phyloP scores from a whole-genome alignment of 78 protist species.

The Chrysochromulina tobinii region DNA sequence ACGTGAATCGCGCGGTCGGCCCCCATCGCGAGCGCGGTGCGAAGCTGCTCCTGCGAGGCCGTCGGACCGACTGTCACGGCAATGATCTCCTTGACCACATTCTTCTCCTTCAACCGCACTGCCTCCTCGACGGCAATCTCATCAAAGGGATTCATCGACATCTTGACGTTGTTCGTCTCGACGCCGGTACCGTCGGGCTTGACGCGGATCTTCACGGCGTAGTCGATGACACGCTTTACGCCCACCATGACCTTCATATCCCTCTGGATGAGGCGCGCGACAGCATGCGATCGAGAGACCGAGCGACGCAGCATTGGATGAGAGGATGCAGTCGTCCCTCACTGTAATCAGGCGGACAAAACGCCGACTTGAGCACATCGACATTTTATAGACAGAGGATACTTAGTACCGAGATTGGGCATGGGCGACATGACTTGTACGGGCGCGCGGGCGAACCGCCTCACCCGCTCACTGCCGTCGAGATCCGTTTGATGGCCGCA shows the following conservation, averaged over 20 bases:
- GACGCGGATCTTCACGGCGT: slow-evolving; percentile 90
- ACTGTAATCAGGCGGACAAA: no score
- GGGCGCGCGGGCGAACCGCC: no score
- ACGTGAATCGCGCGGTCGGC: slow-evolving; percentile 93
- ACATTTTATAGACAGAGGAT: no score
- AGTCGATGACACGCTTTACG: slow-evolving; percentile 94
- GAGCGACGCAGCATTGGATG: no score
- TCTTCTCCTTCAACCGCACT: slow-evolving; percentile 84
- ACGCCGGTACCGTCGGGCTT: slow-evolving; percentile 84
- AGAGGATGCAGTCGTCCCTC: no score
- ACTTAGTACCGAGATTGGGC: no score
- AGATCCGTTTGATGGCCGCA: no score
- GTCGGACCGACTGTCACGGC: slow-evolving; percentile 90
- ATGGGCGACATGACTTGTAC: no score
- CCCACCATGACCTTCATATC: slow-evolving; percentile 70
- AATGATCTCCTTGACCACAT: slow-evolving; percentile 76
- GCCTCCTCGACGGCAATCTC: slow-evolving; percentile 88
- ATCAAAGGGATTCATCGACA: slow-evolving; percentile 95
- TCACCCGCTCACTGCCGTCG: no score
- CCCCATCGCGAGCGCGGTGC: slow-evolving; percentile 94
- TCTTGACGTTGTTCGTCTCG: slow-evolving; percentile 88
- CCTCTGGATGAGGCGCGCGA: no score
- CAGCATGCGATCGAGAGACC: no score
- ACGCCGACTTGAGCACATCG: no score
- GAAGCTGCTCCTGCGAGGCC: slow-evolving; percentile 63